Conservation (phyloP, 1,284 basidiomycete genomes). For the Sutorius eximius region DNA sequence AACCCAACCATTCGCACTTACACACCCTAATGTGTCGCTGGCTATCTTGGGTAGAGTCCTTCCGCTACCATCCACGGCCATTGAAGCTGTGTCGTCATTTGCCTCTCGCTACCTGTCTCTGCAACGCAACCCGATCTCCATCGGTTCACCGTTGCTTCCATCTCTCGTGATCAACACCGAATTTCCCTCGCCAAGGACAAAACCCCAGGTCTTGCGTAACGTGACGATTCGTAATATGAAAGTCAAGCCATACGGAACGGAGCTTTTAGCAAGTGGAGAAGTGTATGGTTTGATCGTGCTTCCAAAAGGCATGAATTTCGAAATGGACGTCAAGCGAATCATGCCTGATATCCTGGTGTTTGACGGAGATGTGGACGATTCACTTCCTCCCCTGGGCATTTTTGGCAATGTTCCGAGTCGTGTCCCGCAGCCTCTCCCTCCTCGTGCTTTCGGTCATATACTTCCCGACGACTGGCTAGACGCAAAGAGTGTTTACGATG, state of each 20-base stretch:
- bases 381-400: neutral
- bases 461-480: conserved; percentile 66
- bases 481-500: conserved; percentile 47
- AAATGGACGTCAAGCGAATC: conserved; percentile 58
- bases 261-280: conserved; percentile 64
- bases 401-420: conserved; percentile 39
- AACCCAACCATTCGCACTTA: conserved; percentile 55
- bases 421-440: conserved; percentile 63
- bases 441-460: conserved; percentile 71
- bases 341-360: conserved; percentile 74
- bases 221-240: conserved; percentile 75
- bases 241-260: conserved; percentile 51
- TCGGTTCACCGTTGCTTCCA: conserved; percentile 55
- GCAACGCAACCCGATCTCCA: conserved; percentile 52
- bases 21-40: conserved; percentile 67
- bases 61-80: conserved; percentile 47
- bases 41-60: conserved; percentile 57
- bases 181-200: conserved; percentile 64
- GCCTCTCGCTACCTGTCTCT: conserved; percentile 61
- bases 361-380: conserved; percentile 60
- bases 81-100: conserved; percentile 57
- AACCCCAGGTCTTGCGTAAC: conserved; percentile 62
- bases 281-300: conserved; percentile 64
- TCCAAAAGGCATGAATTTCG: conserved; percentile 63
- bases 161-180: conserved; percentile 45